A percentile compares a stretch with the other conserved stretches of the same genome.
Conservation (phyloP, 2,329 filamentous ascomycete genomes). For the Botryotinia narcissicola region DNA sequence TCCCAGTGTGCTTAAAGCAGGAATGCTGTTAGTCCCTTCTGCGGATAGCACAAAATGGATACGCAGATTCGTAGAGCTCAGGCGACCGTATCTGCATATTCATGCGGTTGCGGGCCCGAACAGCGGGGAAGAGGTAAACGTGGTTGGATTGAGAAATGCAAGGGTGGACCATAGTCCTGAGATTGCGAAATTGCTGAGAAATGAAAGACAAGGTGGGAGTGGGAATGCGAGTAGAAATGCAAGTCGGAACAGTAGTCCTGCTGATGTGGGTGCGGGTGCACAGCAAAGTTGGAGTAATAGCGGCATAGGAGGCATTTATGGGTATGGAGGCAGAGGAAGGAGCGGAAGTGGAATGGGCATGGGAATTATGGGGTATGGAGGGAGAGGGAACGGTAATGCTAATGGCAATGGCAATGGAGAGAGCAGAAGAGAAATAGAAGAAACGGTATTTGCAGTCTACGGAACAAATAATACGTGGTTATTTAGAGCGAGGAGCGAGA, state of each 20-base stretch:
- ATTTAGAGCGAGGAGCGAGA: constrained; percentile 84
- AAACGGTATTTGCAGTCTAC: constrained; percentile 83
- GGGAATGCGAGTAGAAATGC: constrained; percentile 24
- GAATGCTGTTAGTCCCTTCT: constrained; percentile 83
- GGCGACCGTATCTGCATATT: constrained; percentile 87
- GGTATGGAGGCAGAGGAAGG: not conserved
- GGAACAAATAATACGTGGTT: constrained; percentile 93
- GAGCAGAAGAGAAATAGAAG: constrained; percentile 34
- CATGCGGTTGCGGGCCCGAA: constrained; percentile 61
- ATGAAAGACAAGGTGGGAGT: not conserved
- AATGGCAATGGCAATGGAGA: constrained; percentile 33
- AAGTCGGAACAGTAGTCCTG: not conserved
- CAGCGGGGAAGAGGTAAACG: constrained; percentile 85
- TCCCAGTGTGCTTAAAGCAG: constrained; percentile 75
- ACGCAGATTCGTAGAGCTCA: constrained; percentile 87
- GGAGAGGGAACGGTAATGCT: not conserved
- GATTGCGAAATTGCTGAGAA: constrained; percentile 68
- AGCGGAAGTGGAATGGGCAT: constrained; percentile 11
- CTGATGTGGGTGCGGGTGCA: not conserved
- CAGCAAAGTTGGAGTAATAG: constrained; percentile 31
- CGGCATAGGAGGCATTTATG: constrained; percentile 26
- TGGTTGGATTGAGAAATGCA: constrained; percentile 84
- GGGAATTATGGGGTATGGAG: constrained; percentile 5
- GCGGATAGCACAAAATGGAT: constrained; percentile 82
- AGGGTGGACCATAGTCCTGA: constrained; percentile 91